Evolutionary conservation across 1,139 yeast species (phyloP).

Genomic region (Suhomyces choctaworum): DNA sequence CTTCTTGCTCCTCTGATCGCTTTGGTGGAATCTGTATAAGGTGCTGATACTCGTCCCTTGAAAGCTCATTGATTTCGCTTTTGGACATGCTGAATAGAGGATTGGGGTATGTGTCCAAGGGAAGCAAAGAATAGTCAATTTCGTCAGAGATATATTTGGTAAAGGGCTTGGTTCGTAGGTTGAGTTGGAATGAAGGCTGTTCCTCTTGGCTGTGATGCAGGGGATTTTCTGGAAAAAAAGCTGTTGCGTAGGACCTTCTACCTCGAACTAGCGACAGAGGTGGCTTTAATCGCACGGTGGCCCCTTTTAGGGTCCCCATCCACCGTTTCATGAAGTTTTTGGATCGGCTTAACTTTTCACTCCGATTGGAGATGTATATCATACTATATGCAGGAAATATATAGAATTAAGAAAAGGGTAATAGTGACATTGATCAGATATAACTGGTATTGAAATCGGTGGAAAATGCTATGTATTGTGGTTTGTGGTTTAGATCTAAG

Average conservation of each 20-base stretch:
- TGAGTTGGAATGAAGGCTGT: slow-evolving; percentile 10
- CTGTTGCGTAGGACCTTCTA: background rate
- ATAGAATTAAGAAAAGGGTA: too few relatives aligned
- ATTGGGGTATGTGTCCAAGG: slow-evolving; percentile 30
- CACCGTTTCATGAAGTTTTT: slow-evolving; percentile 2
- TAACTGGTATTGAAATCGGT: too few relatives aligned
- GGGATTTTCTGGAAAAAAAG: background rate
- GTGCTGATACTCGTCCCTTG: slow-evolving; percentile 25
- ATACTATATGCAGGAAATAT: too few relatives aligned
- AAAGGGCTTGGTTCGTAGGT: slow-evolving; percentile 12
- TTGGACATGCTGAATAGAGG: slow-evolving; percentile 35
- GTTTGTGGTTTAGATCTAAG: too few relatives aligned
- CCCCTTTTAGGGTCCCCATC: background rate
- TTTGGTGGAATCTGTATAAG: slow-evolving; percentile 29
- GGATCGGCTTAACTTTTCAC: too few relatives aligned
- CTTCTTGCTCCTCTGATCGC: slow-evolving; percentile 27
- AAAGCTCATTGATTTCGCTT: slow-evolving; percentile 26
- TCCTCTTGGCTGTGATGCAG: background rate
- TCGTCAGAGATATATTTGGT: slow-evolving; percentile 1
- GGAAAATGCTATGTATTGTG: too few relatives aligned
- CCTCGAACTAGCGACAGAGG: background rate
- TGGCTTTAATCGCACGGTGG: background rate
- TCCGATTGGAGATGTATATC: too few relatives aligned
- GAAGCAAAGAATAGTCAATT: slow-evolving; percentile 13
- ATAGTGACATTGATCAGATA: too few relatives aligned